A percentile compares a stretch with the other conserved stretches of the same genome.
phyloP scores from a whole-genome alignment of 176 grass and related monocot species.

The Juncus inflexus region DNA sequence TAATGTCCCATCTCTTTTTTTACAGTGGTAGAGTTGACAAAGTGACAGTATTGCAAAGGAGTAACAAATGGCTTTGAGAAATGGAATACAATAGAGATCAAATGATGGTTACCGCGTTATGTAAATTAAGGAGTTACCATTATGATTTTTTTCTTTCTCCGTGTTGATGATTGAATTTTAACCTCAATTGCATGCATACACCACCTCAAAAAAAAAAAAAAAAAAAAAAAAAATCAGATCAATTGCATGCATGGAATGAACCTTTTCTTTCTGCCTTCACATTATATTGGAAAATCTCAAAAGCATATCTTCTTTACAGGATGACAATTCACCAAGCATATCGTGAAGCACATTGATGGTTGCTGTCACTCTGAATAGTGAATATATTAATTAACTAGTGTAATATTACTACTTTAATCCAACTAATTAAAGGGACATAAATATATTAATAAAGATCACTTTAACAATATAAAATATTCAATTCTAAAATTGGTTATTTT shows the following conservation, averaged over 20 bases:
- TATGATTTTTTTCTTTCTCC: neutral
- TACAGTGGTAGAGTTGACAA: no score
- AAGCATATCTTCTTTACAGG: no score
- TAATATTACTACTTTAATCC: neutral
- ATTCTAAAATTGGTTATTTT: neutral
- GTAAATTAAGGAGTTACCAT: neutral
- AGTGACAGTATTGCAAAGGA: no score
- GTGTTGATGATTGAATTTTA: neutral
- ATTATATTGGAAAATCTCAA: neutral
- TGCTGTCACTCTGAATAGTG: no score
- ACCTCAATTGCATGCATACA: neutral
- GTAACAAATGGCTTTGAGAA: neutral
- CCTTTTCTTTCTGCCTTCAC: neutral
- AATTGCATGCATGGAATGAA: neutral
- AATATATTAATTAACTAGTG: no score
- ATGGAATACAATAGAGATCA: conserved; percentile 5
- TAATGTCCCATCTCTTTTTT: no score
- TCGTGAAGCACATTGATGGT: no score
- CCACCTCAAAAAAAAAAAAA: neutral
- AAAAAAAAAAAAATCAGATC: neutral
- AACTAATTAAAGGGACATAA: neutral
- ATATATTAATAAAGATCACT: no score
- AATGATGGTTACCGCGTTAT: neutral
- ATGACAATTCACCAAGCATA: no score
- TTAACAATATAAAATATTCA: no score